These are phyloP conservation scores for Zoysia japonica DNA, from an alignment of 176 grass and related monocot species.

Conservation along the genomic window DNA sequence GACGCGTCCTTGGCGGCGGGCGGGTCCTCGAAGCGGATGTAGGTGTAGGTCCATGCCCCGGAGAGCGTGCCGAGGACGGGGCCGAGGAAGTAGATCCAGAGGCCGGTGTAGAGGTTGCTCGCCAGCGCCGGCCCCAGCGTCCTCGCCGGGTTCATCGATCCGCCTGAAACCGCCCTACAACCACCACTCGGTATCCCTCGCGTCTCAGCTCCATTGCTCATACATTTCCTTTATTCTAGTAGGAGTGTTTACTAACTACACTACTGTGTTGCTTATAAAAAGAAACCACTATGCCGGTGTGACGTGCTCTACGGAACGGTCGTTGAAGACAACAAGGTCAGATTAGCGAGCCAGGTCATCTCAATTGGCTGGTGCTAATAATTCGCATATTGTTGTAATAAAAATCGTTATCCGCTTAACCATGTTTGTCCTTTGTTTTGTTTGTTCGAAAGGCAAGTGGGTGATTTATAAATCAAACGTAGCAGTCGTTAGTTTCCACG, in stretches of 20 bases:
- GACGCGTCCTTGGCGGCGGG: slow-evolving; percentile 24
- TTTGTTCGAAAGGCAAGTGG: slow-evolving; percentile 19
- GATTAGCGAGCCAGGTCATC: slow-evolving; percentile 4
- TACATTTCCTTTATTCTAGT: neutral
- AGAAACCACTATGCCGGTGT: neutral
- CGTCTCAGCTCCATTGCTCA: slow-evolving; percentile 31
- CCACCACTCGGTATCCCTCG: slow-evolving; percentile 42
- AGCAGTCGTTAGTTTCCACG: neutral
- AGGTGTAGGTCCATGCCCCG: slow-evolving; percentile 73
- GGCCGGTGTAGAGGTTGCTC: slow-evolving; percentile 63
- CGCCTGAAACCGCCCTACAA: slow-evolving; percentile 92
- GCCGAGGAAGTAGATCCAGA: slow-evolving; percentile 94
- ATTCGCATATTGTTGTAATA: neutral
- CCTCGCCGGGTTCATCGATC: slow-evolving; percentile 98
- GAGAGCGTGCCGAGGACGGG: slow-evolving; percentile 72
- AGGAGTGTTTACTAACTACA: neutral
- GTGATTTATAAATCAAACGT: slow-evolving; percentile 9
- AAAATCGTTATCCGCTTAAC: slow-evolving; percentile 2
- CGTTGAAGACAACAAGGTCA: neutral
- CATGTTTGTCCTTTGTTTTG: slow-evolving; percentile 27
- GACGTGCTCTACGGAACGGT: neutral
- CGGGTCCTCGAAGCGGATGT: slow-evolving; percentile 61
- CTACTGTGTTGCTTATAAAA: no score
- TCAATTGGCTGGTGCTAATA: neutral
- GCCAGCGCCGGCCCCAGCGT: slow-evolving; percentile 90